Base-by-base conservation (phyloP, 192 early-diverging fungal species). In the Entomortierella parvispora region DNA sequence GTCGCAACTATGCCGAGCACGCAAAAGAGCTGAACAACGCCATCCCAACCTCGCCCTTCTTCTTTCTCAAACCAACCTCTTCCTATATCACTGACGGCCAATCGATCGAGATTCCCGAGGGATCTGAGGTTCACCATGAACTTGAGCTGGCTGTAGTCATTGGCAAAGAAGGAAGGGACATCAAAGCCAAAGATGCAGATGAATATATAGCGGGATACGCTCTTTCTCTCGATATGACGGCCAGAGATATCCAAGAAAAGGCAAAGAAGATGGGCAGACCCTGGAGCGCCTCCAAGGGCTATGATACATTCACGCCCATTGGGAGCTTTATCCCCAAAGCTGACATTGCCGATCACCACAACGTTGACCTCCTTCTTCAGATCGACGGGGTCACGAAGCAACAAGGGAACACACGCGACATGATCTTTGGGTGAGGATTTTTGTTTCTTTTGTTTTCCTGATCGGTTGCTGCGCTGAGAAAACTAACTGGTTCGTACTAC, bases 111-210 rank as follows among this genome's bases (percentile, higher is more conserved):
- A 85, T 96, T 22, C 96, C 95, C 2, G 71, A 79, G 18, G 93
- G 90, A 8, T 87, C 85, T 62, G 82, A 86, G 37, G 93, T 97
- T 11, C 94, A 97, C 76, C 94, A 97, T 71, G 96, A 96, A 65
- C 89, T 98, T 32, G 97, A 98, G 82, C 90, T 98, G 14, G 95
- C 90, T 34, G 92, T 97, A 4, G 89, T 99, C 11, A 96, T 99
- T 69, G 93, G 92, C 33, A 92, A 92, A 61, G 69, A 71, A 25
- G 94, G 90, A 1, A 85, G 94, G 17, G 86, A 96, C 76, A 92
- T 96, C 71, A 23, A 42, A 20, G 87, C 81, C 1, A 69, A 80
- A 22, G 76, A 89, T 11, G 95, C 95, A 5, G 78, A 82, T 22
- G 53, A 82, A 29, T 83, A 95, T 69, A 81, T 95, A 62, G 86